phyloP scores from a whole-genome alignment of 129 eudicot species.

The Saussurea involucrata region DNA sequence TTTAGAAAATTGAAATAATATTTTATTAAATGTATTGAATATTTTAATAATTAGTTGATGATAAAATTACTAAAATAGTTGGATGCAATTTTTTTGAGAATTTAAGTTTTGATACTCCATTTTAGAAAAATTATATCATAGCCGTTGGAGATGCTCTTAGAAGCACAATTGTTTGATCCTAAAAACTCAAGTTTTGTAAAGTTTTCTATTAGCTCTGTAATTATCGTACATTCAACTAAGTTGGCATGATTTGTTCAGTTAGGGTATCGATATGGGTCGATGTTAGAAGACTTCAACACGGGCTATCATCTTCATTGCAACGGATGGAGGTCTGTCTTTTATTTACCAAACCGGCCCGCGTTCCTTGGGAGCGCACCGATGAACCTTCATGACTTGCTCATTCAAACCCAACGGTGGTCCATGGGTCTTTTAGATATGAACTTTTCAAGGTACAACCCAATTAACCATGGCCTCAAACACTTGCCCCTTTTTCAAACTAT shows the following conservation, averaged over 20 bases:
- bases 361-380: constrained; percentile 53
- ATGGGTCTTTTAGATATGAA: constrained; percentile 38
- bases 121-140: no score
- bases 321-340: constrained; percentile 40
- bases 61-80: no score
- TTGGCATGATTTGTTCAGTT: constrained; percentile 22
- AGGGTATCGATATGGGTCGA: constrained; percentile 52
- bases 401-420: constrained; percentile 51
- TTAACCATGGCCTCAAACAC: constrained; percentile 19
- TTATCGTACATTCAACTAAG: not conserved
- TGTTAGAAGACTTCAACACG: constrained; percentile 43
- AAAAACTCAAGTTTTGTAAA: not conserved
- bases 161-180: not conserved
- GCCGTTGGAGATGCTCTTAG: no score
- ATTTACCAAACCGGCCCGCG: constrained; percentile 34
- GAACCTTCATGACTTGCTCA: constrained; percentile 42
- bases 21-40: no score
- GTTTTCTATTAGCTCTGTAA: not conserved
- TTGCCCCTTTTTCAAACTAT: constrained; percentile 29
- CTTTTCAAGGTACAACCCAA: constrained; percentile 24
- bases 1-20: no score
- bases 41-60: no score
- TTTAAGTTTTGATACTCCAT: no score
- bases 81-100: no score
- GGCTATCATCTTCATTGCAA: constrained; percentile 40